Evolutionary conservation across 2,329 filamentous ascomycete genomes (phyloP).

Genomic region (Lachnellula cervina): DNA sequence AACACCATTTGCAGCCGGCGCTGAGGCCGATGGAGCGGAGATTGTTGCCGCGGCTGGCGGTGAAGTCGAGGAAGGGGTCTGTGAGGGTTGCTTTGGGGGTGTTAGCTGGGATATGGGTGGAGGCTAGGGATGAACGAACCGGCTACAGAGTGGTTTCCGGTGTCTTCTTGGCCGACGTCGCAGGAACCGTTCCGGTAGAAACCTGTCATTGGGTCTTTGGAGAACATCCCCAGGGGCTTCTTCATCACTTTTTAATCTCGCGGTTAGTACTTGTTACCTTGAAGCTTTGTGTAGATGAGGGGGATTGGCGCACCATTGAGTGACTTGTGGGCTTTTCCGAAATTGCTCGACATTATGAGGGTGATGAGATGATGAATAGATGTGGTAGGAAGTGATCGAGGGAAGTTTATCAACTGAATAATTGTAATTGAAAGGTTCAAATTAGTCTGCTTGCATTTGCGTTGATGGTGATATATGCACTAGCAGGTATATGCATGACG

Average conservation of each 20-base stretch:
- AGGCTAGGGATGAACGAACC: conserved; percentile 9
- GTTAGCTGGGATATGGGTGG: neutral
- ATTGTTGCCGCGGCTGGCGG: conserved; percentile 54
- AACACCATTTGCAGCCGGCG: conserved; percentile 58
- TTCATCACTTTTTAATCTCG: conserved; percentile 44
- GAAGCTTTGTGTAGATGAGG: neutral
- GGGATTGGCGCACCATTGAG: conserved; percentile 9
- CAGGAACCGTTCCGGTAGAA: conserved; percentile 60
- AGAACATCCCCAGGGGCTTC: conserved; percentile 53
- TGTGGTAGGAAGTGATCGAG: neutral
- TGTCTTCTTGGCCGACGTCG: conserved; percentile 45
- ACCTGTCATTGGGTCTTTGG: conserved; percentile 53
- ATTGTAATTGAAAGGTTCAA: neutral
- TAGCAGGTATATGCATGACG: neutral
- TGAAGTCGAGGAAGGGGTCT: conserved; percentile 58
- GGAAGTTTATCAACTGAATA: neutral
- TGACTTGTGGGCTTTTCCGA: conserved; percentile 6
- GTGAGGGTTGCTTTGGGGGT: conserved; percentile 42
- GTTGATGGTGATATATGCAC: neutral
- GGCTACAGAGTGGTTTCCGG: conserved; percentile 56
- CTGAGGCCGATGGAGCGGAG: conserved; percentile 49
- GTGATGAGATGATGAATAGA: neutral
- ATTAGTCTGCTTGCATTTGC: neutral
- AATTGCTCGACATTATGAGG: conserved; percentile 11
- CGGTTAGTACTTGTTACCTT: neutral